phyloP scores from a whole-genome alignment of 192 early-diverging fungal genomes.

The Entomortierella parvispora region DNA sequence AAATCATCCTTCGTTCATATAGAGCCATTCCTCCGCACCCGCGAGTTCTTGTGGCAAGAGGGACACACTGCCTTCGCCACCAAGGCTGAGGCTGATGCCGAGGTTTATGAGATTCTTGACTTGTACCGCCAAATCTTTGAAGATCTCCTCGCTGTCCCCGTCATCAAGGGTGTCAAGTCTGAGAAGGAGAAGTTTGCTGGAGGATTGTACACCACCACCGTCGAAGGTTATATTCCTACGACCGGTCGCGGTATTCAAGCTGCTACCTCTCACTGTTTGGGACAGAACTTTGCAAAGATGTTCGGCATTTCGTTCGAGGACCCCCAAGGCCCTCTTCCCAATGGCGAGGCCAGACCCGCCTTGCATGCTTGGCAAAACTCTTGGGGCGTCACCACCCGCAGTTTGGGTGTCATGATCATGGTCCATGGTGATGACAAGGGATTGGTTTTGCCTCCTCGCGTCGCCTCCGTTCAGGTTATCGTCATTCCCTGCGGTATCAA shows the following conservation, averaged over 20 bases:
- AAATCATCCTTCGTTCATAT: conserved; percentile 1
- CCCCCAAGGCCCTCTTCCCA: conserved; percentile 66
- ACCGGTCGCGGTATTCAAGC: conserved; percentile 99
- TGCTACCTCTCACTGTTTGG: conserved; percentile 97
- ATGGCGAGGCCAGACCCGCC: conserved; percentile 70
- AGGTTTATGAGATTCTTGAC: conserved; percentile 92
- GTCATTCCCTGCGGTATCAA: conserved; percentile 95
- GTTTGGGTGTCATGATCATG: conserved; percentile 99
- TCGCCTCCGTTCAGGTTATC: conserved; percentile 89
- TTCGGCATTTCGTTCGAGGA: conserved; percentile 95
- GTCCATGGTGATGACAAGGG: conserved; percentile 99
- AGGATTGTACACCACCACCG: conserved; percentile 96
- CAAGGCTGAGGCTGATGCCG: conserved; percentile 84
- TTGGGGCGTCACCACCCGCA: conserved; percentile 98
- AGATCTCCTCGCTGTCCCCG: conserved; percentile 96
- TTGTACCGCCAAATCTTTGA: conserved; percentile 97
- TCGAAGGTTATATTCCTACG: conserved; percentile 96
- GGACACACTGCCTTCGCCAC: conserved; percentile 97
- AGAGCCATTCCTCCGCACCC: conserved; percentile 97
- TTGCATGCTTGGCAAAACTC: conserved; percentile 97
- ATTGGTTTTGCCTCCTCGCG: conserved; percentile 94
- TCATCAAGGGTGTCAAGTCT: conserved; percentile 96
- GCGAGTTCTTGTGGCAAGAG: conserved; percentile 99
- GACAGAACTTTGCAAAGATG: conserved; percentile 99
- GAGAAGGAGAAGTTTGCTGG: conserved; percentile 99